Evolutionary conservation across 208 protist species (phyloP).

Genomic region (Wallacemonas sp.): DNA sequence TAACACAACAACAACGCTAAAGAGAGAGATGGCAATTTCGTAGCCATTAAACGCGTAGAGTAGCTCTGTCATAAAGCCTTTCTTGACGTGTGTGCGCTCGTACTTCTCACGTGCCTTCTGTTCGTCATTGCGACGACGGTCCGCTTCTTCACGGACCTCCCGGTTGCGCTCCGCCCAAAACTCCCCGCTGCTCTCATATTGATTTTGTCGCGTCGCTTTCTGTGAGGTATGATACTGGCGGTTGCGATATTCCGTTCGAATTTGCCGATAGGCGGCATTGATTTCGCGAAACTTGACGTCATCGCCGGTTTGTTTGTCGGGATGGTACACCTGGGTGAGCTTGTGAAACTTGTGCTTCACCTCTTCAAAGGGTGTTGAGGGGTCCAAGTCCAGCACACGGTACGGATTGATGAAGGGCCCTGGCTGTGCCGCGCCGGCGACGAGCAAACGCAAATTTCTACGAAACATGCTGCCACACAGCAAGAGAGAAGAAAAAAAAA

Average conservation of each 20-base stretch:
- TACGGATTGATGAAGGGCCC: constrained; percentile 35
- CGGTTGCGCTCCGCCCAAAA: constrained; percentile 61
- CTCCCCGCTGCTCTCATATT: constrained; percentile 22
- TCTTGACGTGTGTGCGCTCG: background rate
- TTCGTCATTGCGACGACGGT: constrained; percentile 23
- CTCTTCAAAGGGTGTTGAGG: constrained; percentile 51
- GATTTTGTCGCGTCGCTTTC: background rate
- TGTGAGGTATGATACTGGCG: constrained; percentile 3
- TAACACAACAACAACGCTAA: constrained; percentile 36
- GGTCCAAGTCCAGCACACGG: constrained; percentile 52
- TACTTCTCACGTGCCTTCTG: constrained; percentile 11
- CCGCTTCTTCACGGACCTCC: constrained; percentile 29
- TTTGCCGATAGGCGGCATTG: constrained; percentile 59
- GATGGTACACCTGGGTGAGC: constrained; percentile 68
- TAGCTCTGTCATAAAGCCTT: constrained; percentile 22
- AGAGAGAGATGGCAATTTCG: constrained; percentile 54
- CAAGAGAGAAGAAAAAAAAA: background rate
- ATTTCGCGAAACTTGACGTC: constrained; percentile 74
- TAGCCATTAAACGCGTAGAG: constrained; percentile 38
- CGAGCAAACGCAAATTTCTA: constrained; percentile 9
- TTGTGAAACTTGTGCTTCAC: constrained; percentile 57
- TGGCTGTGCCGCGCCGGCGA: constrained; percentile 1
- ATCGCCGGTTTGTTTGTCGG: constrained; percentile 68
- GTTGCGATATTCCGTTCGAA: constrained; percentile 51
- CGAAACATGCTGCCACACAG: constrained; percentile 22